A percentile compares a stretch with the other conserved stretches of the same genome.
Evolutionary conservation across 495 filamentous ascomycete species (phyloP).

Genomic region (Talaromyces wortmannii): DNA sequence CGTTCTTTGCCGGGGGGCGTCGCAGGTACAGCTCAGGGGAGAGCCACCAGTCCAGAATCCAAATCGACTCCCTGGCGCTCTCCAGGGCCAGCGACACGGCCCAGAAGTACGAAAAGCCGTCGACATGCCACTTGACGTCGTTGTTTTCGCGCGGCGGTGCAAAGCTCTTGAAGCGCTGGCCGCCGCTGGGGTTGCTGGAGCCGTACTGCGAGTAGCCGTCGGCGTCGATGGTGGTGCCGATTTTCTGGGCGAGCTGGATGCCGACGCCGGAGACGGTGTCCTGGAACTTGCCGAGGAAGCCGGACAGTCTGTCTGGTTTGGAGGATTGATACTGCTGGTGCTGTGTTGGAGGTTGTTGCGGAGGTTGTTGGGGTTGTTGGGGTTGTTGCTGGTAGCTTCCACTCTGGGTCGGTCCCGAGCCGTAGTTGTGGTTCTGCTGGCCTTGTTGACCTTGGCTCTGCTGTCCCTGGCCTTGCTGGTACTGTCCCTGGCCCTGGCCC

Average conservation of each 20-base stretch:
- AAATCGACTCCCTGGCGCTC: conserved; percentile 75
- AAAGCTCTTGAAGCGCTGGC: conserved; percentile 77
- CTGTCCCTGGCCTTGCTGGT: neutral
- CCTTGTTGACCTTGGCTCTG: neutral
- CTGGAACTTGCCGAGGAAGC: conserved; percentile 52
- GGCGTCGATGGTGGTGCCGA: conserved; percentile 44
- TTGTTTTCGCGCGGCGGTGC: conserved; percentile 60
- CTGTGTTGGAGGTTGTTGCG: conserved; percentile 11
- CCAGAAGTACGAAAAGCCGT: conserved; percentile 88
- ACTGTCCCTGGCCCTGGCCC: neutral
- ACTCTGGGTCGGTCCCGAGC: neutral
- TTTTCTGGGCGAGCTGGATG: conserved; percentile 38
- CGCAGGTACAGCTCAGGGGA: conserved; percentile 86
- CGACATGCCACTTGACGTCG: conserved; percentile 85
- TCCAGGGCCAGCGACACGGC: conserved; percentile 82
- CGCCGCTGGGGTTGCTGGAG: conserved; percentile 31
- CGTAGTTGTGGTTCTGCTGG: conserved; percentile 10
- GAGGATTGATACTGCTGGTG: neutral
- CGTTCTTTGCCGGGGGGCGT: conserved; percentile 73
- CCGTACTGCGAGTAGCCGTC: conserved; percentile 43
- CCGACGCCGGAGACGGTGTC: conserved; percentile 44
- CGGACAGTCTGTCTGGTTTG: conserved; percentile 39
- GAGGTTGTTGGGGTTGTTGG: conserved; percentile 2
- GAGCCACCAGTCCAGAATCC: conserved; percentile 95
- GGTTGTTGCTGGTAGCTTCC: neutral